Evolutionary conservation across 75 land plant species (phyloP).

Genomic region (Chamaecyparis obtusa): DNA sequence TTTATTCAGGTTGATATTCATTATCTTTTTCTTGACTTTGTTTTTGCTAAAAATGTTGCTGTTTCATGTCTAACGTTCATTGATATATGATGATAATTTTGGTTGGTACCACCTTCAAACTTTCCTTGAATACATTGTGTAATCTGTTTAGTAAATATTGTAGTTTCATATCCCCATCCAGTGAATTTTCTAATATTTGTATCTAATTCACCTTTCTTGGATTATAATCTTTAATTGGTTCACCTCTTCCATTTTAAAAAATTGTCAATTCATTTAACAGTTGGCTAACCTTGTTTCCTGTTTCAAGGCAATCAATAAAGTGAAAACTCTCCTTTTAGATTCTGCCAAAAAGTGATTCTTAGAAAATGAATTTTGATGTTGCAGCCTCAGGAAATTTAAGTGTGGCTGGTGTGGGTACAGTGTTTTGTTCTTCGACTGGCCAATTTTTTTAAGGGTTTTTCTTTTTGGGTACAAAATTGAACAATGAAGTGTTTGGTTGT

Average conservation of each 20-base stretch:
- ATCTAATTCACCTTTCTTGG: background rate
- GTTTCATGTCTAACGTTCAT: background rate
- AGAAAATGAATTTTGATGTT: too few relatives aligned
- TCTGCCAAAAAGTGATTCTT: too few relatives aligned
- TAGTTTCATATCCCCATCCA: background rate
- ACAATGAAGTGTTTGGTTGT: too few relatives aligned
- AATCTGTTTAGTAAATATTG: background rate
- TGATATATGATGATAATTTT: background rate
- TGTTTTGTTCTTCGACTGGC: too few relatives aligned
- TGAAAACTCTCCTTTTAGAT: too few relatives aligned
- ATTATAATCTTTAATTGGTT: background rate
- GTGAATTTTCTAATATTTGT: background rate
- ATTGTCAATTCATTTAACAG: background rate
- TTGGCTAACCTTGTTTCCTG: background rate
- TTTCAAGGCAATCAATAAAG: too few relatives aligned
- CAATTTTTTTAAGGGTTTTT: too few relatives aligned
- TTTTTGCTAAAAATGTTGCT: background rate
- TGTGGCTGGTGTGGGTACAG: too few relatives aligned
- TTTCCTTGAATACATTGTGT: background rate
- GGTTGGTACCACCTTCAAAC: background rate
- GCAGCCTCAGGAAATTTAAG: too few relatives aligned
- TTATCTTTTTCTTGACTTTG: background rate
- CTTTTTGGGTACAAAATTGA: too few relatives aligned
- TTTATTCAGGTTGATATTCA: too few relatives aligned
- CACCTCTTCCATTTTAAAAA: background rate